A percentile compares a stretch with the other conserved stretches of the same genome.
phyloP scores from a whole-genome alignment of 1,284 basidiomycete genomes.

The Porogramme epimiltina region DNA sequence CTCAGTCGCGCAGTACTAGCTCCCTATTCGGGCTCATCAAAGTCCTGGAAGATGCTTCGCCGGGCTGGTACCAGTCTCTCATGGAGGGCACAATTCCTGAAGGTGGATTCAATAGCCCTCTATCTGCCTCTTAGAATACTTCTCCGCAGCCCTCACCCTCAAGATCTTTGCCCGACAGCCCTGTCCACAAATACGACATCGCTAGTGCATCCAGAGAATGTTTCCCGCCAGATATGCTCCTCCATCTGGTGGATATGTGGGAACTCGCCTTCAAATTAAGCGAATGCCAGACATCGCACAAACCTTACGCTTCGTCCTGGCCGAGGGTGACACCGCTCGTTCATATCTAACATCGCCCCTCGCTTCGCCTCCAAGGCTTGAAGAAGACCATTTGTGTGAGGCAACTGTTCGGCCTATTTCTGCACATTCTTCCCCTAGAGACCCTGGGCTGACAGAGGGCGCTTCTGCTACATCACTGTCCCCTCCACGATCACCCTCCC shows the following conservation, averaged over 20 bases:
- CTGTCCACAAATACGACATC: background rate
- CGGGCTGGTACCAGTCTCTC: constrained; percentile 22
- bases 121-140: background rate
- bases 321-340: background rate
- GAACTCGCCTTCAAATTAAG: constrained; percentile 5
- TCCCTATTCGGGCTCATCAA: constrained; percentile 16
- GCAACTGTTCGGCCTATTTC: background rate
- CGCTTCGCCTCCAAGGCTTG: background rate
- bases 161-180: background rate
- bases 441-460: background rate
- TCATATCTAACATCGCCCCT: background rate
- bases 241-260: constrained; percentile 13
- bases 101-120: background rate
- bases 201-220: background rate
- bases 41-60: constrained; percentile 17
- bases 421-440: background rate
- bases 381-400: background rate
- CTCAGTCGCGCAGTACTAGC: constrained; percentile 11
- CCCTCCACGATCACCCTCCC: background rate
- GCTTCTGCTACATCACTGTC: background rate
- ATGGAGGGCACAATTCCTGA: constrained; percentile 16
- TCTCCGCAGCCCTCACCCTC: background rate
- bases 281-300: constrained; percentile 3
- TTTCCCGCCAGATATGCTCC: constrained; percentile 5
- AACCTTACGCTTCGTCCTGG: background rate